Evolutionary conservation across 2,329 filamentous ascomycete genomes (phyloP), one percentile per base, ranked within the genome.

Genomic region (Chaetomium globosum): DNA sequence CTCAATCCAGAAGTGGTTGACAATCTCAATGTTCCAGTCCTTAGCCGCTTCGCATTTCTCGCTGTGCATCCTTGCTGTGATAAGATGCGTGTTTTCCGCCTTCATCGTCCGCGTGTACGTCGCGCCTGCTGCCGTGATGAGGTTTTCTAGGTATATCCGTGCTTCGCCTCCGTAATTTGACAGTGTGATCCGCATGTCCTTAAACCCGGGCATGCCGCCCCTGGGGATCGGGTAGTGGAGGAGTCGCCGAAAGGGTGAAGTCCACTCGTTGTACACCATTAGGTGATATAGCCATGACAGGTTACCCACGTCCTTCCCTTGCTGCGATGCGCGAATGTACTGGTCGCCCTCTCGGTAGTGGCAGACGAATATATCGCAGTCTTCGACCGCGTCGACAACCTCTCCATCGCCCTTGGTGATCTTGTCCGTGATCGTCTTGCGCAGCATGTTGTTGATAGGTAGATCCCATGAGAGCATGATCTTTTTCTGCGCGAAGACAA

Each of bases 161-260:
- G 95, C 92, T 76, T 99, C 95, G 36, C 95, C 95, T 54, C 92
- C 92, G 75, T 99, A 99, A 76, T 98, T 99, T 6, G 95, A 98
- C 6, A 99, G 83, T 64, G 93, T 97, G 73, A 99, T 95, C 59
- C 84, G 87, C 75, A 90, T 82, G 8, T 84, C 81, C 65, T 89
- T 77, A 74, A 99, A 97, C 0, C 92, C 93, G 0, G 89, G 86
- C 43, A 99, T 87, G 1, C 92, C 91, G 9, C 88, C 76, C 55
- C 85, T 86, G 5, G 93, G 91, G 16, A 96, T 75, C 0, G 95
- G 95, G 71, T 99, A 99, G 75, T 99, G 95, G 28, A 99, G 81
- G 33, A 98, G 82, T 58, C 92, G 88, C 52, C 87, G 87, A 65
- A 93, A 81, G 0, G 95, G 94, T 13, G 90, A 93, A 1, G 91